phyloP scores from a whole-genome alignment of 2,329 filamentous ascomycete genomes.

The Keithomyces neogunnii region DNA sequence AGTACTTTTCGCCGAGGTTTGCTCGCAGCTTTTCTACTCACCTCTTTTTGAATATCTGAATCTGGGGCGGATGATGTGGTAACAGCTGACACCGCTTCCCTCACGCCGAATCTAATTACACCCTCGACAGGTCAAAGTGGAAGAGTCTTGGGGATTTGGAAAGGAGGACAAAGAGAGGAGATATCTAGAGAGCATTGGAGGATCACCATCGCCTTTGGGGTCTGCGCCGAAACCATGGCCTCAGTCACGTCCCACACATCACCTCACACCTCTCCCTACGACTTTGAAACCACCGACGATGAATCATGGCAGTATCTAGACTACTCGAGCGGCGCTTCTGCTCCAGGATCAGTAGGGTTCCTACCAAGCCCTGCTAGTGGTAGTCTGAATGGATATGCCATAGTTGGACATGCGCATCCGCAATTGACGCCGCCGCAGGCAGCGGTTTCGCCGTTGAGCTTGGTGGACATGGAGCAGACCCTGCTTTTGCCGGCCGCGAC shows the following conservation, averaged over 20 bases:
- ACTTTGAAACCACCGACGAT: slow-evolving; percentile 30
- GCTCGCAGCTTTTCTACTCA: too few relatives aligned
- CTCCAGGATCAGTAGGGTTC: slow-evolving; percentile 32
- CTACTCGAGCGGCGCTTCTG: slow-evolving; percentile 24
- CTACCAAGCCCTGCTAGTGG: slow-evolving; percentile 41
- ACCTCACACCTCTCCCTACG: slow-evolving; percentile 30
- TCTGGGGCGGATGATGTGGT: not conserved
- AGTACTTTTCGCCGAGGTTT: not conserved
- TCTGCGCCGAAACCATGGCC: slow-evolving; percentile 16
- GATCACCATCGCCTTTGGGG: too few relatives aligned
- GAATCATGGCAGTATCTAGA: slow-evolving; percentile 38
- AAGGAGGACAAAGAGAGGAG: too few relatives aligned
- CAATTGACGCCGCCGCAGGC: slow-evolving; percentile 19
- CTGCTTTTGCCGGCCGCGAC: slow-evolving; percentile 25
- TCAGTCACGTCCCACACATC: slow-evolving; percentile 31
- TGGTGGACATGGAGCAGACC: slow-evolving; percentile 29
- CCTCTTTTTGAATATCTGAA: not conserved
- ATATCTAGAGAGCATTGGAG: too few relatives aligned
- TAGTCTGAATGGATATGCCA: slow-evolving; percentile 41
- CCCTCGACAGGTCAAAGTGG: too few relatives aligned
- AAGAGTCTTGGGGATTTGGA: too few relatives aligned
- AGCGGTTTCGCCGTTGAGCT: slow-evolving; percentile 32
- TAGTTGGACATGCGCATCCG: slow-evolving; percentile 26
- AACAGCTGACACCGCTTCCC: too few relatives aligned
- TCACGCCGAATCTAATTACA: too few relatives aligned